These are phyloP conservation scores for Diaporthe velutina DNA, from an alignment of 2,329 filamentous ascomycete species.

Conservation along the genomic window DNA sequence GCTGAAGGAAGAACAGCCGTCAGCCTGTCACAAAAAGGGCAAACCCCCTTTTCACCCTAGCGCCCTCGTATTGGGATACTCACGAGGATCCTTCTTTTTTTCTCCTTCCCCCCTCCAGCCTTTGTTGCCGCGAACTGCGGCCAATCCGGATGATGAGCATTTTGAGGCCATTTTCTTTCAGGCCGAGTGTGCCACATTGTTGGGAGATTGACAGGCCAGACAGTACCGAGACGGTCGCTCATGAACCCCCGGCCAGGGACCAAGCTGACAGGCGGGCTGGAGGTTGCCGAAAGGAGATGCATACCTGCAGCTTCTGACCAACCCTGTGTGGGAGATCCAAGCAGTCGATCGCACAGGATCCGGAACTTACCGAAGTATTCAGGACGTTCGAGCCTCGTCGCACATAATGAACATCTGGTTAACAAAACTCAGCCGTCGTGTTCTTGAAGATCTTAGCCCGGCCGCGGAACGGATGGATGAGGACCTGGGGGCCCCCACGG, in stretches of 20 bases:
- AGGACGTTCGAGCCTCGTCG: slow-evolving; percentile 10
- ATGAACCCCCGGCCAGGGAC: neutral
- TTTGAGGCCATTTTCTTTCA: slow-evolving; percentile 5
- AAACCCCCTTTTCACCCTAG: slow-evolving; percentile 34
- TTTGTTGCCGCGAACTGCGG: slow-evolving; percentile 22
- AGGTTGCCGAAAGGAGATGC: slow-evolving; percentile 17
- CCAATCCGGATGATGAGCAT: slow-evolving; percentile 12
- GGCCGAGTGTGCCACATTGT: neutral
- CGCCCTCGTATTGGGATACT: slow-evolving; percentile 37
- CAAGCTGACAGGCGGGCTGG: slow-evolving; percentile 14
- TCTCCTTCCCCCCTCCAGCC: neutral
- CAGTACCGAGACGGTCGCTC: neutral
- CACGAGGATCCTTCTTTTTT: slow-evolving; percentile 26
- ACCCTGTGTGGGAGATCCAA: neutral
- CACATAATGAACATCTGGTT: neutral
- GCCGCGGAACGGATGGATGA: neutral
- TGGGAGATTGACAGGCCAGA: neutral
- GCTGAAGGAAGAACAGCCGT: slow-evolving; percentile 22
- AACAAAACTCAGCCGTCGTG: neutral
- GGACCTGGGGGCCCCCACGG: neutral
- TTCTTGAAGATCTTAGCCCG: neutral
- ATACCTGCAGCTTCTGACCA: slow-evolving; percentile 2
- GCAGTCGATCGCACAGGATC: neutral
- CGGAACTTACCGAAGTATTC: slow-evolving; percentile 16
- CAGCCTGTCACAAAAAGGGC: slow-evolving; percentile 5